These are phyloP conservation scores for Malbranchea cinnamomea DNA, from an alignment of 2,329 filamentous ascomycete species.

Conservation along the genomic window DNA sequence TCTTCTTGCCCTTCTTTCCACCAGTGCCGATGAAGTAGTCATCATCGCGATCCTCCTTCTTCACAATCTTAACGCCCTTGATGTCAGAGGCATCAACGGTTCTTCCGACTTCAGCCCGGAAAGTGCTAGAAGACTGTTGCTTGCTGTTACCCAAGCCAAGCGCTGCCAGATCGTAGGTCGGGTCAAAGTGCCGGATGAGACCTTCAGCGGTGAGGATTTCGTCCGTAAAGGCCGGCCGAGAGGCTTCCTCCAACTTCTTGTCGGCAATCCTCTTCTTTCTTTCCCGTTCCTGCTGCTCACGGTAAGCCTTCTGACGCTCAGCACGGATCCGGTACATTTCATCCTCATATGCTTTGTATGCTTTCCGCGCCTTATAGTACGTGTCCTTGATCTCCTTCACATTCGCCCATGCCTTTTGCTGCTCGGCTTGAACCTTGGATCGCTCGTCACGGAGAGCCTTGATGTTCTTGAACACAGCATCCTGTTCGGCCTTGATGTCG, in stretches of 20 bases:
- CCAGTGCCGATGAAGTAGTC: slow-evolving; percentile 62
- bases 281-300: slow-evolving; percentile 39
- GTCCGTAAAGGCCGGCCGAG: slow-evolving; percentile 72
- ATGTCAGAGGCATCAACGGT: slow-evolving; percentile 72
- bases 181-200: slow-evolving; percentile 84
- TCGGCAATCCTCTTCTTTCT: slow-evolving; percentile 38
- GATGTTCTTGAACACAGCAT: slow-evolving; percentile 77
- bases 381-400: slow-evolving; percentile 82
- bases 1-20: slow-evolving; percentile 78
- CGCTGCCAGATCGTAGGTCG: slow-evolving; percentile 54
- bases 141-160: slow-evolving; percentile 36
- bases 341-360: slow-evolving; percentile 69
- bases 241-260: slow-evolving; percentile 37
- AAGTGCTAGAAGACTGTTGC: slow-evolving; percentile 44
- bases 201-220: slow-evolving; percentile 83
- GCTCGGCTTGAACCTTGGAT: slow-evolving; percentile 65
- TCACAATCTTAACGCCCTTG: slow-evolving; percentile 69
- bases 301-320: slow-evolving; percentile 70
- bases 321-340: slow-evolving; percentile 62
- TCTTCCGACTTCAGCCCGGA: slow-evolving; percentile 64
- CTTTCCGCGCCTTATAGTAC: slow-evolving; percentile 69
- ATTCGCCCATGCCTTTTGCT: slow-evolving; percentile 70
- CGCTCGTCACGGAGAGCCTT: slow-evolving; percentile 74
- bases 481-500: slow-evolving; percentile 78
- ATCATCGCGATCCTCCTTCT: slow-evolving; percentile 79